A percentile compares a stretch with the other conserved stretches of the same genome.
These are phyloP conservation scores for Backusella circina DNA, from an alignment of 192 early-diverging fungal genomes.

Conservation along the genomic window DNA sequence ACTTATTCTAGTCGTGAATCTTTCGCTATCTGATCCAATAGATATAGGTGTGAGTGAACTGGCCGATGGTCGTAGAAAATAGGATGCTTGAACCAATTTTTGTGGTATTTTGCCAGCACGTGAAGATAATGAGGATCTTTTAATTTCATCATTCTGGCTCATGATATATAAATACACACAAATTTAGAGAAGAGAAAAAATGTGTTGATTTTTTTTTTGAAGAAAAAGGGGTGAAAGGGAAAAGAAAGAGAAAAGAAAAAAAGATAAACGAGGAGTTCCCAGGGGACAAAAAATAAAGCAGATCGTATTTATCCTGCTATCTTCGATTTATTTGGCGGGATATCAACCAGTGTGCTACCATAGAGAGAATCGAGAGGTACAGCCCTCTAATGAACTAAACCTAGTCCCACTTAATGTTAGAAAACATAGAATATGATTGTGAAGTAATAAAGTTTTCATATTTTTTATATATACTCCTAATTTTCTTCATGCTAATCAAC, in stretches of 20 bases:
- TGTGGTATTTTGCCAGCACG: constrained; percentile 18
- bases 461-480: background rate
- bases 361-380: background rate
- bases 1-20: background rate
- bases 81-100: constrained; percentile 3
- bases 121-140: constrained; percentile 10
- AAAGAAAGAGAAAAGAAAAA: background rate
- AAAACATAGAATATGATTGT: background rate
- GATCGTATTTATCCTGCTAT: constrained; percentile 6
- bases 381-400: background rate
- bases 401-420: background rate
- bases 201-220: background rate
- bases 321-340: constrained; percentile 9
- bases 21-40: background rate
- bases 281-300: constrained; percentile 5
- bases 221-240: background rate
- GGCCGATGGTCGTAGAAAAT: constrained; percentile 2
- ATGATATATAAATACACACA: background rate
- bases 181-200: background rate
- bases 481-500: background rate
- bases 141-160: background rate
- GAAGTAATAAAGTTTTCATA: background rate
- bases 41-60: background rate
- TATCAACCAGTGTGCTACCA: background rate
- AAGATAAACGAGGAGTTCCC: background rate